phyloP scores from a whole-genome alignment of 495 filamentous ascomycete genomes.

The Penicillium atrosanguineum region DNA sequence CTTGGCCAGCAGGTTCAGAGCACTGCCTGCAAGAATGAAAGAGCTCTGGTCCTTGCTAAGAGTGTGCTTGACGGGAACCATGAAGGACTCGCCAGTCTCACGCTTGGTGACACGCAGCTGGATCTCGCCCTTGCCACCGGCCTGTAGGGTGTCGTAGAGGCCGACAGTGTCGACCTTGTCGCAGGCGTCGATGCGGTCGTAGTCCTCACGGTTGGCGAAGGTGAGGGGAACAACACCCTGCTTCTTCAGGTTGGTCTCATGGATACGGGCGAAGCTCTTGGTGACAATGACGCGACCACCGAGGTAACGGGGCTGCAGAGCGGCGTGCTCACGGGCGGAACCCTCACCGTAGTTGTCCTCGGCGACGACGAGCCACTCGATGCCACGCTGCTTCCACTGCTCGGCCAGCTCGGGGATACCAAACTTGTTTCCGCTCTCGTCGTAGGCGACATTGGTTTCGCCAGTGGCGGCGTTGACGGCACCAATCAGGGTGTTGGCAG shows the following conservation, averaged over 20 bases:
- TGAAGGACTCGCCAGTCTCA: constrained; percentile 56
- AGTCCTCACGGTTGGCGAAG: constrained; percentile 83
- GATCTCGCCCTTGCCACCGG: constrained; percentile 78
- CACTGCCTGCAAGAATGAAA: constrained; percentile 91
- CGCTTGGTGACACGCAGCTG: constrained; percentile 61
- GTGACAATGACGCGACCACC: constrained; percentile 83
- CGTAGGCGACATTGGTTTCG: constrained; percentile 88
- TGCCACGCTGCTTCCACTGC: constrained; percentile 69
- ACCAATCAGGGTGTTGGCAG: constrained; percentile 91
- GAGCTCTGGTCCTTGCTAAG: constrained; percentile 82
- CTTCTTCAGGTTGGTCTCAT: constrained; percentile 99
- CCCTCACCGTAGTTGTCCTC: constrained; percentile 99
- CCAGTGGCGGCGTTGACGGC: constrained; percentile 88
- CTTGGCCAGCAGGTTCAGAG: constrained; percentile 81
- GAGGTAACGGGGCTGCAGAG: constrained; percentile 91
- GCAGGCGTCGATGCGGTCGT: constrained; percentile 74
- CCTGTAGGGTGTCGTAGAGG: constrained; percentile 73
- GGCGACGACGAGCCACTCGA: constrained; percentile 86
- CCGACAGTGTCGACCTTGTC: constrained; percentile 81
- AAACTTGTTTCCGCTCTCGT: constrained; percentile 63
- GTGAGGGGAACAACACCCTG: constrained; percentile 94
- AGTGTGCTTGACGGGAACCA: constrained; percentile 58
- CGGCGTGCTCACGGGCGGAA: constrained; percentile 90
- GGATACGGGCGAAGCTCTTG: constrained; percentile 93
- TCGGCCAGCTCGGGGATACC: constrained; percentile 80